Percentiles rank a stretch among this genome's conserved stretches.
phyloP scores from a whole-genome alignment of 73 alveolate genomes.

The Paramecium caudatum region DNA sequence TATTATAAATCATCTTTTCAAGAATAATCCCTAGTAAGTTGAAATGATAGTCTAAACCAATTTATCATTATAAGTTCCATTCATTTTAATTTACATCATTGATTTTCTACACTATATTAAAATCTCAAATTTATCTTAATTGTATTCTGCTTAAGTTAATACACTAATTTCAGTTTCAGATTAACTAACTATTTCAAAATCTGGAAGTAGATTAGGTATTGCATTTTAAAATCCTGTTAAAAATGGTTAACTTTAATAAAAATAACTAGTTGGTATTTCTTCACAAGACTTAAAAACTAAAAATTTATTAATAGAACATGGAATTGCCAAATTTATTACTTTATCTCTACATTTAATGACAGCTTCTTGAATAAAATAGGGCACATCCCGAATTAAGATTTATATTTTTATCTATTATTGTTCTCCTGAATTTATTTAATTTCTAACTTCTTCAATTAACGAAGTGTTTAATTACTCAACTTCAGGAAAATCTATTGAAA shows the following conservation, averaged over 20 bases:
- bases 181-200: neutral
- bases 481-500: neutral
- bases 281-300: neutral
- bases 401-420: neutral
- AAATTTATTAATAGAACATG: slow-evolving; percentile 65
- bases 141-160: neutral
- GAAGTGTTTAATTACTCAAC: neutral
- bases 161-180: slow-evolving; percentile 5
- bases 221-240: slow-evolving; percentile 30
- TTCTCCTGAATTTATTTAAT: neutral
- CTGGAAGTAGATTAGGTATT: slow-evolving; percentile 15
- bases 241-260: slow-evolving; percentile 61
- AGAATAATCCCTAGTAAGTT: slow-evolving; percentile 56
- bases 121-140: neutral
- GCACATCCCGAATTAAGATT: neutral
- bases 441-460: neutral
- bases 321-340: neutral
- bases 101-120: slow-evolving; percentile 19
- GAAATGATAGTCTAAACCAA: slow-evolving; percentile 30
- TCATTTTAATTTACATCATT: slow-evolving; percentile 44
- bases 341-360: neutral
- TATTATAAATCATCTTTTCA: slow-evolving; percentile 64
- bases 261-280: slow-evolving; percentile 4
- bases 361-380: neutral
- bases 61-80: slow-evolving; percentile 46